These are phyloP conservation scores for Bidens hawaiensis DNA, from an alignment of 140 eudicot species.

Conservation along the genomic window DNA sequence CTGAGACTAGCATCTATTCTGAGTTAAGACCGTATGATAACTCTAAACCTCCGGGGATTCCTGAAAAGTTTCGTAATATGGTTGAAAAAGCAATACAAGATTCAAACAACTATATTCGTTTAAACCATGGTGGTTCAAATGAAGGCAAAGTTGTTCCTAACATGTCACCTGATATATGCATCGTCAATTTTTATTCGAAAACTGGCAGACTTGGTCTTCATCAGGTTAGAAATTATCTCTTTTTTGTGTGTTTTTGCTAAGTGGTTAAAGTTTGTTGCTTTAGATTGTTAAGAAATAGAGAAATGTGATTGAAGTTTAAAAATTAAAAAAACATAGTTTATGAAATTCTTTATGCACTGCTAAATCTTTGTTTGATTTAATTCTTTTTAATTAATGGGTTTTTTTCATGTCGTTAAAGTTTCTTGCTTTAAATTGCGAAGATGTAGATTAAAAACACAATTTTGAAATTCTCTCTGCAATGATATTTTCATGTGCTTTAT, in stretches of 20 bases:
- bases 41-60: slow-evolving; percentile 63
- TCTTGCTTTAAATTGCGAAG: background rate
- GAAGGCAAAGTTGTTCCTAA: slow-evolving; percentile 33
- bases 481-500: too few relatives aligned
- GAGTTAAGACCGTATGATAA: slow-evolving; percentile 44
- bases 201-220: slow-evolving; percentile 78
- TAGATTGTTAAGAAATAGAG: too few relatives aligned
- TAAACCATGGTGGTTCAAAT: slow-evolving; percentile 13
- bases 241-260: too few relatives aligned
- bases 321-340: too few relatives aligned
- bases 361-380: background rate
- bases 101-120: slow-evolving; percentile 27
- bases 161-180: slow-evolving; percentile 60
- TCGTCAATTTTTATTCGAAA: slow-evolving; percentile 54
- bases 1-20: slow-evolving; percentile 39
- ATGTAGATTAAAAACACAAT: too few relatives aligned
- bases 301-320: too few relatives aligned
- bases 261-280: too few relatives aligned
- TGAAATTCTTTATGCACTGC: background rate
- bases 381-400: background rate
- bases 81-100: slow-evolving; percentile 50
- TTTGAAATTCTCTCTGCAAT: too few relatives aligned
- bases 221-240: slow-evolving; percentile 38
- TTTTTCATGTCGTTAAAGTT: background rate
- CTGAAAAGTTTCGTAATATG: slow-evolving; percentile 39